Conservation (phyloP, 2,329 filamentous ascomycete species). For the Seiridium unicorne region DNA sequence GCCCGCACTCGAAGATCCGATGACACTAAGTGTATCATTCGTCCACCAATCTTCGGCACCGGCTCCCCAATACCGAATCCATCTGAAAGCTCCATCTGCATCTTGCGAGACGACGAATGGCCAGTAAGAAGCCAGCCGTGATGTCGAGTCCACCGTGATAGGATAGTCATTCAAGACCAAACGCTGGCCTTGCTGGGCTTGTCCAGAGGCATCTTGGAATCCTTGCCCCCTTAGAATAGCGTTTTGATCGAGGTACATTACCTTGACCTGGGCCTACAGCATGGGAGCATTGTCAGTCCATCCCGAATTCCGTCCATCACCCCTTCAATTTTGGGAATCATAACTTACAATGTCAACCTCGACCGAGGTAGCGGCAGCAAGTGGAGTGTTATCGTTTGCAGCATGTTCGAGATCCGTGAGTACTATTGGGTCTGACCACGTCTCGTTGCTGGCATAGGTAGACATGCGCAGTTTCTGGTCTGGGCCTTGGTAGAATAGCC, state of each 20-base stretch:
- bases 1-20: slow-evolving; percentile 10
- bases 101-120: slow-evolving; percentile 7
- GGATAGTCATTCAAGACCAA: slow-evolving; percentile 1
- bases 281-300: not conserved
- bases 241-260: slow-evolving; percentile 1
- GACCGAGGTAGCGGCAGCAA: slow-evolving; percentile 4
- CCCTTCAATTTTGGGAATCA: not conserved
- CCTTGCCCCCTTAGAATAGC: not conserved
- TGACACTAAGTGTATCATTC: slow-evolving; percentile 12
- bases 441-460: not conserved
- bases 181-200: not conserved
- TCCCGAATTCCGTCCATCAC: too few species aligned
- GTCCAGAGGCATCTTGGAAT: not conserved
- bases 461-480: slow-evolving; percentile 8
- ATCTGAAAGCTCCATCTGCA: not conserved
- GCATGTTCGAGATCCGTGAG: not conserved
- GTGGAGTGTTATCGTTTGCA: not conserved
- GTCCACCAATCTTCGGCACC: not conserved
- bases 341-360: not conserved
- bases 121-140: slow-evolving; percentile 8
- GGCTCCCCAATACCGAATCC: slow-evolving; percentile 6
- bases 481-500: slow-evolving; percentile 10
- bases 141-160: not conserved
- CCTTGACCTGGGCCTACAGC: not conserved
- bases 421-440: not conserved